Percentiles rank a stretch among this genome's conserved stretches.
Evolutionary conservation across 2,329 filamentous ascomycete species (phyloP).

Genomic region (Elsinoe batatas): DNA sequence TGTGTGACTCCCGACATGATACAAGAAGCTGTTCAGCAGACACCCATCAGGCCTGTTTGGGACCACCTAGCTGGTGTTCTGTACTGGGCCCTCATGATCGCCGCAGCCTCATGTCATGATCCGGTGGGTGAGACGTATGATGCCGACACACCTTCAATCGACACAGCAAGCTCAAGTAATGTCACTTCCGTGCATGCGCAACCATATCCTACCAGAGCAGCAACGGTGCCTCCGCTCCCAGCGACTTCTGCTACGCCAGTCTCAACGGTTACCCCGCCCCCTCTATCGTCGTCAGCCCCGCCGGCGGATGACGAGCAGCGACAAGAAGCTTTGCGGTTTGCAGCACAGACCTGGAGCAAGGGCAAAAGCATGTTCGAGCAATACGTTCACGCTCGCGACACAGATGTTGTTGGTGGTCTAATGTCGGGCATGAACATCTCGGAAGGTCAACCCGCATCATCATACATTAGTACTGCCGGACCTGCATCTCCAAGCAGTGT

Average conservation of each 20-base stretch:
- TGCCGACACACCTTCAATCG: neutral
- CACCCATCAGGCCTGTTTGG: constrained; percentile 25
- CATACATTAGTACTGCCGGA: neutral
- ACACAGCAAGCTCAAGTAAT: neutral
- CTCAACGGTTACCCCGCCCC: neutral
- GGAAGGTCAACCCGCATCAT: neutral
- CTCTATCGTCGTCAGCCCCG: neutral
- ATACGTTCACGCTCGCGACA: neutral
- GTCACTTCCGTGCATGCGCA: neutral
- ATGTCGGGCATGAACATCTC: constrained; percentile 1
- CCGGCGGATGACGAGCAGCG: neutral
- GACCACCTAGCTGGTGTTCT: constrained; percentile 26
- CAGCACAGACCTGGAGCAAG: neutral
- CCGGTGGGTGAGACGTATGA: neutral
- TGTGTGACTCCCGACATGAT: constrained; percentile 17
- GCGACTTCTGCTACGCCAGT: neutral
- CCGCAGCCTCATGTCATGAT: constrained; percentile 23
- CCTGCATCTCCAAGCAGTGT: neutral
- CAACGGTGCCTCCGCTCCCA: neutral
- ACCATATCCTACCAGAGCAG: neutral
- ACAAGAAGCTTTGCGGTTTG: neutral
- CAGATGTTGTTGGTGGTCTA: neutral
- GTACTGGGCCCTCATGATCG: constrained; percentile 25
- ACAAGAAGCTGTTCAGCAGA: constrained; percentile 20
- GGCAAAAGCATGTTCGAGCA: constrained; percentile 1